Evolutionary conservation across 2,329 filamentous ascomycete genomes (phyloP).

Genomic region (Paraconiothyrium brasiliense): DNA sequence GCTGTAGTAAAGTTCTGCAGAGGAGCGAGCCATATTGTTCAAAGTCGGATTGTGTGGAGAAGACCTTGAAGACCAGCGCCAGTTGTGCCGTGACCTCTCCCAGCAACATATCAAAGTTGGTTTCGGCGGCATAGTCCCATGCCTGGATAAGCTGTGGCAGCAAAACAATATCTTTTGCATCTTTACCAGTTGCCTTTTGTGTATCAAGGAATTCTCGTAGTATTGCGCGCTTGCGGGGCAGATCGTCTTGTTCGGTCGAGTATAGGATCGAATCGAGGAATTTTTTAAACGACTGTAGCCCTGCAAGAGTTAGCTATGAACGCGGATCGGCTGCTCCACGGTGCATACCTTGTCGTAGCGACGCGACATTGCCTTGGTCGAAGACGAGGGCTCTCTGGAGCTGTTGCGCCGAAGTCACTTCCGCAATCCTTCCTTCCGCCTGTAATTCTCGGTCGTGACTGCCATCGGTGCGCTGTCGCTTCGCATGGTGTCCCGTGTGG

Average conservation of each 20-base stretch:
- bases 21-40: constrained; percentile 78
- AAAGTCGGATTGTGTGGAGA: constrained; percentile 78
- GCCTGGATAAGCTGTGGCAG: constrained; percentile 84
- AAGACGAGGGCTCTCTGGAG: constrained; percentile 49
- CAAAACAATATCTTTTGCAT: constrained; percentile 69
- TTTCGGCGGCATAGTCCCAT: constrained; percentile 84
- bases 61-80: constrained; percentile 79
- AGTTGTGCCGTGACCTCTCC: constrained; percentile 83
- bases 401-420: constrained; percentile 46
- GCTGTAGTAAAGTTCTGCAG: constrained; percentile 82
- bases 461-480: constrained; percentile 44
- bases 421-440: constrained; percentile 27
- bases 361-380: constrained; percentile 44
- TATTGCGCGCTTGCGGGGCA: constrained; percentile 63
- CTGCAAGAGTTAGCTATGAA: constrained; percentile 50
- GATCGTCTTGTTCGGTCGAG: constrained; percentile 60
- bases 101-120: constrained; percentile 81
- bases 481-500: constrained; percentile 35
- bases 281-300: constrained; percentile 73
- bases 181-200: constrained; percentile 59
- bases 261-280: constrained; percentile 73
- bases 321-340: too few species aligned
- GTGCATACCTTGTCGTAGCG: constrained; percentile 41
- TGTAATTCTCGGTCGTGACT: constrained; percentile 37
- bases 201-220: constrained; percentile 74